These are phyloP conservation scores for Agrocybe chaxingu DNA, from an alignment of 768 basidiomycete species.

Conservation along the genomic window DNA sequence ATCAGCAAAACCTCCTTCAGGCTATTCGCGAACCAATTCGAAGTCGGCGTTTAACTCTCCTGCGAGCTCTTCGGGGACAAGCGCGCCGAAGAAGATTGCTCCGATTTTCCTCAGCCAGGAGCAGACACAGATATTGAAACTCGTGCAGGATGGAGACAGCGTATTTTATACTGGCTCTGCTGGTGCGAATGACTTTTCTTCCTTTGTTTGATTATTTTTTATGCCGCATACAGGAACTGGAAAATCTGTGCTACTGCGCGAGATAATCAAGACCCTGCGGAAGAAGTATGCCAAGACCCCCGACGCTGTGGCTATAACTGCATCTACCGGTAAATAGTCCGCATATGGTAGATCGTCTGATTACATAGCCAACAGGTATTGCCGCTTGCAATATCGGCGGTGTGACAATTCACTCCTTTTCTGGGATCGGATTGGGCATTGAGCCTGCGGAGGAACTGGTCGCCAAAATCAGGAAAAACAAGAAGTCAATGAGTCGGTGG, in stretches of 20 bases:
- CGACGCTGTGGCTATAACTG: conserved; percentile 89
- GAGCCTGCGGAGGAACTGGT: conserved; percentile 62
- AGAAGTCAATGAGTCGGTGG: conserved; percentile 83
- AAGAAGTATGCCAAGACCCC: conserved; percentile 46
- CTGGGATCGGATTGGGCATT: conserved; percentile 85
- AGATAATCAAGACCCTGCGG: conserved; percentile 78
- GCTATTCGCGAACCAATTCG: neutral
- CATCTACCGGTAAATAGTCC: conserved; percentile 73
- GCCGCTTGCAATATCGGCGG: conserved; percentile 98
- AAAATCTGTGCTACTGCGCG: conserved; percentile 90
- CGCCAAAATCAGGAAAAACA: conserved; percentile 73
- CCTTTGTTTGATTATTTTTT: neutral
- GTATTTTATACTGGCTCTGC: conserved; percentile 94
- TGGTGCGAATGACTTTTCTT: conserved; percentile 48
- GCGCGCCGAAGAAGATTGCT: conserved; percentile 24
- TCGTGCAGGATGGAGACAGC: conserved; percentile 66
- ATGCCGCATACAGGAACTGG: conserved; percentile 71
- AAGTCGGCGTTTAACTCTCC: conserved; percentile 8
- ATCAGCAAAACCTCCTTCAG: neutral
- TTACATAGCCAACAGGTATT: conserved; percentile 51
- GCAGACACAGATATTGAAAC: conserved; percentile 77
- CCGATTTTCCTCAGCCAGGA: conserved; percentile 74
- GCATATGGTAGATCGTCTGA: neutral
- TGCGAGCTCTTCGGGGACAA: conserved; percentile 6
- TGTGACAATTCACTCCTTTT: conserved; percentile 86